These are phyloP conservation scores for Setomelanomma holmii DNA, from an alignment of 2,329 filamentous ascomycete genomes.

Conservation along the genomic window DNA sequence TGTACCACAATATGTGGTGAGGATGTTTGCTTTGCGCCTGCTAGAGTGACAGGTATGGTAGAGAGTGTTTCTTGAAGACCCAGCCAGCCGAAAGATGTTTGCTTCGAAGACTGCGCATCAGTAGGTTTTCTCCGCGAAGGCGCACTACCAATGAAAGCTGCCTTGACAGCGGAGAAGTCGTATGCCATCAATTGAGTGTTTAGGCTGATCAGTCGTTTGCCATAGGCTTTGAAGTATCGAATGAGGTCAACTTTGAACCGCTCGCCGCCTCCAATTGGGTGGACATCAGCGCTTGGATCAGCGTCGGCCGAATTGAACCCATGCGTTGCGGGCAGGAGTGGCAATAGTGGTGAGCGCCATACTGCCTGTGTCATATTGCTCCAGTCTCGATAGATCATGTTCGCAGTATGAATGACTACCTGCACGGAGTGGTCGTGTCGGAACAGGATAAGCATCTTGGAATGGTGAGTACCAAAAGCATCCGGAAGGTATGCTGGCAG, in stretches of 20 bases:
- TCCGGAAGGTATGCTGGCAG: slow-evolving; percentile 81
- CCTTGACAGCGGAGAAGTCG: slow-evolving; percentile 74
- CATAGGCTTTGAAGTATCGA: slow-evolving; percentile 75
- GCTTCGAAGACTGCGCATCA: slow-evolving; percentile 49
- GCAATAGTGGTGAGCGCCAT: slow-evolving; percentile 78
- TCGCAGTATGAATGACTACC: slow-evolving; percentile 76
- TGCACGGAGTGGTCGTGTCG: slow-evolving; percentile 78
- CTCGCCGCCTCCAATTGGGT: slow-evolving; percentile 65
- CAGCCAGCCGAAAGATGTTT: slow-evolving; percentile 78
- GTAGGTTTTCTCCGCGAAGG: slow-evolving; percentile 69
- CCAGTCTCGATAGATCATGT: slow-evolving; percentile 71
- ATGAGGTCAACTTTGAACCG: slow-evolving; percentile 80
- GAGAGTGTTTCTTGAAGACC: slow-evolving; percentile 68
- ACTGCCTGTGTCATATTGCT: slow-evolving; percentile 84
- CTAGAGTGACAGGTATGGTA: slow-evolving; percentile 49
- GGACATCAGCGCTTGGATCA: not conserved
- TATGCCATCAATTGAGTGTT: slow-evolving; percentile 64
- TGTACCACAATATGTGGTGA: slow-evolving; percentile 62
- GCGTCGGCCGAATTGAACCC: not conserved
- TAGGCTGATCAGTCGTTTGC: slow-evolving; percentile 63
- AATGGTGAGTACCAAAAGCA: slow-evolving; percentile 83
- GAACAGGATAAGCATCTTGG: slow-evolving; percentile 86
- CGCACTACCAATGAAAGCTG: slow-evolving; percentile 77
- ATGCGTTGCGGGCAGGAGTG: slow-evolving; percentile 47
- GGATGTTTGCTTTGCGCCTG: slow-evolving; percentile 34